A percentile compares a stretch with the other conserved stretches of the same genome.
phyloP scores from a whole-genome alignment of 208 protist species.

The Angomonas deanei region DNA sequence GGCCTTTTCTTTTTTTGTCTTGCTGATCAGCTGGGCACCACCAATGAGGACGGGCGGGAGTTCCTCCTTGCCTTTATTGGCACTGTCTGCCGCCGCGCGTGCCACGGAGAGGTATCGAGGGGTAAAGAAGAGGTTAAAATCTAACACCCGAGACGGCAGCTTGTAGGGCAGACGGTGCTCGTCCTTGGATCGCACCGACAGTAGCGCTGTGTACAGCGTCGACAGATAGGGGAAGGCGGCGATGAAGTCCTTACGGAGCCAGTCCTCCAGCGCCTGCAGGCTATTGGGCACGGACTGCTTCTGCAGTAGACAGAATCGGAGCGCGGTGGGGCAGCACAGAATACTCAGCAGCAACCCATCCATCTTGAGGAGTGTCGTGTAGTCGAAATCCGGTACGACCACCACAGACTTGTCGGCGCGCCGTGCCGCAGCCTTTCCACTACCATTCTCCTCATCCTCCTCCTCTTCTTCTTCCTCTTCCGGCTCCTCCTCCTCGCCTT shows the following conservation, averaged over 20 bases:
- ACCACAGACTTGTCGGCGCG: conserved; percentile 10
- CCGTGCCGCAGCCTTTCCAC: background rate
- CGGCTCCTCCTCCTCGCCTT: conserved; percentile 16
- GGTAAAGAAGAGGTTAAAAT: conserved; percentile 69
- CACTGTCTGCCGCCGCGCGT: background rate
- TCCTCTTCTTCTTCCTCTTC: conserved; percentile 15
- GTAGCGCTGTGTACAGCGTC: conserved; percentile 46
- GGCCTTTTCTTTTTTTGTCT: conserved; percentile 5
- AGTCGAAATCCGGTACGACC: conserved; percentile 18
- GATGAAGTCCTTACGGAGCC: conserved; percentile 41
- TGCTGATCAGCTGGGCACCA: background rate
- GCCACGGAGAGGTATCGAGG: conserved; percentile 11
- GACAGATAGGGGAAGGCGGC: conserved; percentile 52
- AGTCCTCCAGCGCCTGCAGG: conserved; percentile 29
- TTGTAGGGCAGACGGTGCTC: conserved; percentile 43
- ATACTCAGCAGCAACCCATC: conserved; percentile 69
- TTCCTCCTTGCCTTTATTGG: background rate
- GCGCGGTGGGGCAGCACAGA: conserved; percentile 38
- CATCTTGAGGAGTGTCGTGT: conserved; percentile 39
- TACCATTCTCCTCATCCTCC: conserved; percentile 18
- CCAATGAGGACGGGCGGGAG: background rate
- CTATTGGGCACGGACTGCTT: conserved; percentile 5
- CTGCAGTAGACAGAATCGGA: conserved; percentile 63
- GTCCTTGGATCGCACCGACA: conserved; percentile 32
- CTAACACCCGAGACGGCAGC: conserved; percentile 31